These are phyloP conservation scores for Bassia scoparia DNA, from an alignment of 148 eudicot species.

Conservation along the genomic window DNA sequence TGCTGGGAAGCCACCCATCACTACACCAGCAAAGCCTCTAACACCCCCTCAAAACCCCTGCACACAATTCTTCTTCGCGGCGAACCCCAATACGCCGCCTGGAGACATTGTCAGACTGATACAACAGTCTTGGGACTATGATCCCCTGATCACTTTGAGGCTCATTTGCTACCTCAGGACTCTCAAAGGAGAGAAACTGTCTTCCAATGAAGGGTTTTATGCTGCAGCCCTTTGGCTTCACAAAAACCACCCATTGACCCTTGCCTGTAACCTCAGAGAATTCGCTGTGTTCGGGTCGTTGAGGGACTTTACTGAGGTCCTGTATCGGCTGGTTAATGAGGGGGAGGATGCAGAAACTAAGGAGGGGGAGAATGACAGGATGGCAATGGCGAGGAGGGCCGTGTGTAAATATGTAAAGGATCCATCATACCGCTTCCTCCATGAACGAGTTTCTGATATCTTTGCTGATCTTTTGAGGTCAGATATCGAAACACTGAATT, in stretches of 20 bases:
- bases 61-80: conserved; percentile 17
- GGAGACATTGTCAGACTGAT: conserved; percentile 8
- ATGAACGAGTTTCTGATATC: conserved; percentile 25
- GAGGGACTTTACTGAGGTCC: conserved; percentile 19
- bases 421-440: conserved; percentile 20
- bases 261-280: conserved; percentile 20
- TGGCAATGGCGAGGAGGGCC: conserved; percentile 5
- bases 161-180: conserved; percentile 14
- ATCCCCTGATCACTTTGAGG: conserved; percentile 20
- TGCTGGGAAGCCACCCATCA: background rate
- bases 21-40: background rate
- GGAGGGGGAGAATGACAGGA: background rate
- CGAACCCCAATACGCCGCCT: conserved; percentile 8
- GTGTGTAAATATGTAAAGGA: conserved; percentile 20
- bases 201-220: conserved; percentile 20
- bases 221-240: conserved; percentile 23
- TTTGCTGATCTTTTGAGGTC: conserved; percentile 21
- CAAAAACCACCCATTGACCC: conserved; percentile 23
- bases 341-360: background rate
- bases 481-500: conserved; percentile 4
- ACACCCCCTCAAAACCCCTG: conserved; percentile 22
- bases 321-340: conserved; percentile 8
- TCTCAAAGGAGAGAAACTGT: conserved; percentile 1
- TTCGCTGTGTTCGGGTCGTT: conserved; percentile 18
- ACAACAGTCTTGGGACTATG: conserved; percentile 14